Evolutionary conservation across 1,284 basidiomycete genomes (phyloP).

Genomic region (Ceratorhiza oryzae-sativae): DNA sequence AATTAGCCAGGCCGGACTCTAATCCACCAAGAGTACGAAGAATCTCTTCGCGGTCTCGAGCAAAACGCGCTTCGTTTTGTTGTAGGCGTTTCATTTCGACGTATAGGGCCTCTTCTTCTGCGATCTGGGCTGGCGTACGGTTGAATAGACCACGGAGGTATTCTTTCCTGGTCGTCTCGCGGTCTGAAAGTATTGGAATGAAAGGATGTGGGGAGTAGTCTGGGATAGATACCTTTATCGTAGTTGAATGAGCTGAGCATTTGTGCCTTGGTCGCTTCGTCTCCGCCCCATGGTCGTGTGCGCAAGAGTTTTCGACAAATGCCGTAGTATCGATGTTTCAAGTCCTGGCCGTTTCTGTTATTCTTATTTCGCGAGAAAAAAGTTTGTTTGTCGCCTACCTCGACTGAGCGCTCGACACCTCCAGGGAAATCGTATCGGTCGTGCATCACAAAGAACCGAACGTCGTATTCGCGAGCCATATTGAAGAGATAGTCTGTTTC

Average conservation of each 20-base stretch:
- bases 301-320: slow-evolving; percentile 89
- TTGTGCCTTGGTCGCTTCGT: slow-evolving; percentile 72
- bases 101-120: slow-evolving; percentile 96
- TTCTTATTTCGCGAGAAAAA: neutral
- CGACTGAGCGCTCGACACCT: slow-evolving; percentile 65
- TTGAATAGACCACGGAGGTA: slow-evolving; percentile 87
- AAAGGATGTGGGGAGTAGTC: neutral
- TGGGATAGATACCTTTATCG: slow-evolving; percentile 71
- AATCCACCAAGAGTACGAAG: slow-evolving; percentile 83
- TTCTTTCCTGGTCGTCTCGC: slow-evolving; percentile 88
- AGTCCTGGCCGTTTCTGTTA: slow-evolving; percentile 63
- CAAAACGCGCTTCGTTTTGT: slow-evolving; percentile 89
- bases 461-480: slow-evolving; percentile 83
- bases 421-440: slow-evolving; percentile 85
- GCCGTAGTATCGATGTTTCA: slow-evolving; percentile 95
- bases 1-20: slow-evolving; percentile 80
- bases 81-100: slow-evolving; percentile 93
- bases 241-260: slow-evolving; percentile 78
- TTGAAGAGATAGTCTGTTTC: slow-evolving; percentile 95
- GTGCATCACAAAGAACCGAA: slow-evolving; percentile 88
- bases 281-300: slow-evolving; percentile 81
- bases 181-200: slow-evolving; percentile 60
- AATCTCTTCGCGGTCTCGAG: slow-evolving; percentile 89
- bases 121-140: slow-evolving; percentile 86
- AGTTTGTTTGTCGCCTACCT: slow-evolving; percentile 58